These are phyloP conservation scores for Phanerochaete sordida DNA, from an alignment of 768 basidiomycete species.

Conservation along the genomic window DNA sequence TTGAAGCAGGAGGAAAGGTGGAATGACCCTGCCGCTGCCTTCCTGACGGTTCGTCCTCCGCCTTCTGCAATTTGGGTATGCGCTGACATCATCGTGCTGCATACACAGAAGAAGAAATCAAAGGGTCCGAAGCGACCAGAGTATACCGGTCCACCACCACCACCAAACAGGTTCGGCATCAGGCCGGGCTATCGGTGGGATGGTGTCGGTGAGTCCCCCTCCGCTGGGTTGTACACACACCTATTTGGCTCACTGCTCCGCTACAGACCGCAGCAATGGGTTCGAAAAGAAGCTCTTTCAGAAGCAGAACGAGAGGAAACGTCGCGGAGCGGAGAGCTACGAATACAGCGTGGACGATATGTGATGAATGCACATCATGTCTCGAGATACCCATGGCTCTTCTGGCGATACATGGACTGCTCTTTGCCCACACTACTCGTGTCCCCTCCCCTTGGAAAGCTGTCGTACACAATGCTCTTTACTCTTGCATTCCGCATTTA, in stretches of 20 bases:
- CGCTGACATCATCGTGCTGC: background rate
- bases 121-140: conserved; percentile 81
- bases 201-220: conserved; percentile 73
- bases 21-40: conserved; percentile 98
- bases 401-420: background rate
- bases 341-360: conserved; percentile 92
- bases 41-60: conserved; percentile 66
- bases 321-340: conserved; percentile 70
- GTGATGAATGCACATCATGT: conserved; percentile 36
- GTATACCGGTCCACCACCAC: conserved; percentile 83
- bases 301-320: conserved; percentile 67
- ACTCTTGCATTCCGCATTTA: too few relatives aligned
- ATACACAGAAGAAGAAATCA: conserved; percentile 60
- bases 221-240: background rate
- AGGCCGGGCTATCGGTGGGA: conserved; percentile 98
- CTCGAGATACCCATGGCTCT: background rate
- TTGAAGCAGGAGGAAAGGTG: conserved; percentile 78
- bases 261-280: conserved; percentile 82
- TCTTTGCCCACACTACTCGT: background rate
- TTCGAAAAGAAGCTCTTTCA: conserved; percentile 95
- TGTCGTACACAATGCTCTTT: too few relatives aligned
- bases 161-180: conserved; percentile 95
- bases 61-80: background rate
- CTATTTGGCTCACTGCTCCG: background rate
- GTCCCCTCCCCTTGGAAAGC: too few relatives aligned